Evolutionary conservation across 2,329 filamentous ascomycete species (phyloP), one percentile per base, ranked within the genome.

Genomic region (Ceratocystis papillata): DNA sequence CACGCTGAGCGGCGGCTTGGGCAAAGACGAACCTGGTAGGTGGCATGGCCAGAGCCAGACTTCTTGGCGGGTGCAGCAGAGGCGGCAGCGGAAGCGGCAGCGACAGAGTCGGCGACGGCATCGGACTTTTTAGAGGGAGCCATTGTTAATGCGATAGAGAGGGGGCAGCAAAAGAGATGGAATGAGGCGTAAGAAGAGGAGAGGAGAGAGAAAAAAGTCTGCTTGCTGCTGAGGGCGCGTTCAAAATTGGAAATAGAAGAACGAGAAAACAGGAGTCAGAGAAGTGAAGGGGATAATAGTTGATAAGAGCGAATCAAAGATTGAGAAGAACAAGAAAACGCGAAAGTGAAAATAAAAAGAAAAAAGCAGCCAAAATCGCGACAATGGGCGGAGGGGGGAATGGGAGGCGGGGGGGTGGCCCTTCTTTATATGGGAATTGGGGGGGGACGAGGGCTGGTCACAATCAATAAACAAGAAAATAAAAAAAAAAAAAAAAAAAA

Each of bases 381-480:
- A 75, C 72, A 74, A 72, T 74, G 74, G n/a, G 50, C 50, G 10
- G n/a, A 20, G 74, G 76, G 75, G 73, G 73, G 74, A 73, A 74
- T 80, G 79, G 80, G 73, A 77, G 50, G 30, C 10, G 50, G 30
- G 50, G 79, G 76, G 63, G 46, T 77, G 77, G 77, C 74, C 33
- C 8, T 74, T 67, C n/a, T 82, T 84, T 84, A 83, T 84, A 84
- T 84, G 74, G 73, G 72, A 79, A 78, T 76, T 77, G 79, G 80
- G 80, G 78, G 78, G 77, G 76, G 76, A 75, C 77, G 76, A 75
- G 77, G 74, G 73, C 73, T 74, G 76, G 78, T 77, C 80, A 82
- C 64, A 67, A 67, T 67, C 66, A 67, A 63, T 65, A 64, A n/a
- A n/a, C n/a, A n/a, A n/a, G n/a, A 50, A 62, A 48, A 25, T 22